Conservation (phyloP, 225 moss, liverwort and hornwort genomes). For the Marchantia paleacea region DNA sequence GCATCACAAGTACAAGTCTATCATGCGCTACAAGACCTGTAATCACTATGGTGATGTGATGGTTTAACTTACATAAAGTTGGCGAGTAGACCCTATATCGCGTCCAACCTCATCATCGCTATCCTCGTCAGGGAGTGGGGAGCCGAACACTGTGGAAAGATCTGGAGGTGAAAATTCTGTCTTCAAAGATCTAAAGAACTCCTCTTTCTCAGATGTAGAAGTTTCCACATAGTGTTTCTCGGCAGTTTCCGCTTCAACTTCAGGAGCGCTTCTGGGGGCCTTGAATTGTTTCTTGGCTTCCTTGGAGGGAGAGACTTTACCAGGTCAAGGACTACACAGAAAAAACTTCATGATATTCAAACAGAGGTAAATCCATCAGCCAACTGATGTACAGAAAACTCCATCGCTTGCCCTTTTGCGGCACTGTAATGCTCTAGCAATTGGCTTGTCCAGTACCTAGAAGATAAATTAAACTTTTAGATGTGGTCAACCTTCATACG, state of each 20-base stretch:
- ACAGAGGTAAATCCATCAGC: neutral
- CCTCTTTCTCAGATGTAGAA: neutral
- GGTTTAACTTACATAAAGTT: conserved; percentile 18
- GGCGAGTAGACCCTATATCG: neutral
- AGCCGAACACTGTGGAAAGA: conserved; percentile 31
- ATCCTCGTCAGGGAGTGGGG: conserved; percentile 41
- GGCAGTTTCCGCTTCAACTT: neutral
- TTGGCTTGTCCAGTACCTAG: neutral
- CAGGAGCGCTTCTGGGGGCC: conserved; percentile 44
- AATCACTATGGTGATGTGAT: no score
- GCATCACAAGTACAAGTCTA: no score
- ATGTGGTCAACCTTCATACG: neutral
- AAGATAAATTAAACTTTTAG: neutral
- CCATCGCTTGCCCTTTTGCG: no score
- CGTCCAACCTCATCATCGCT: conserved; percentile 21
- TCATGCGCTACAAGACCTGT: no score
- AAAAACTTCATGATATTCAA: neutral
- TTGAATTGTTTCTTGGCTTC: conserved; percentile 51
- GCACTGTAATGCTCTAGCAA: no score
- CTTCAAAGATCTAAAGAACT: neutral
- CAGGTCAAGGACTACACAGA: conserved; percentile 31
- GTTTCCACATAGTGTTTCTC: neutral
- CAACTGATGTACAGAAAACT: no score
- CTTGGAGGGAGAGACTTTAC: conserved; percentile 46
- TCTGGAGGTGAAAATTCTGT: neutral